These are phyloP conservation scores for Oryza brachyantha DNA, from an alignment of 176 grass and related monocot genomes.

Conservation along the genomic window DNA sequence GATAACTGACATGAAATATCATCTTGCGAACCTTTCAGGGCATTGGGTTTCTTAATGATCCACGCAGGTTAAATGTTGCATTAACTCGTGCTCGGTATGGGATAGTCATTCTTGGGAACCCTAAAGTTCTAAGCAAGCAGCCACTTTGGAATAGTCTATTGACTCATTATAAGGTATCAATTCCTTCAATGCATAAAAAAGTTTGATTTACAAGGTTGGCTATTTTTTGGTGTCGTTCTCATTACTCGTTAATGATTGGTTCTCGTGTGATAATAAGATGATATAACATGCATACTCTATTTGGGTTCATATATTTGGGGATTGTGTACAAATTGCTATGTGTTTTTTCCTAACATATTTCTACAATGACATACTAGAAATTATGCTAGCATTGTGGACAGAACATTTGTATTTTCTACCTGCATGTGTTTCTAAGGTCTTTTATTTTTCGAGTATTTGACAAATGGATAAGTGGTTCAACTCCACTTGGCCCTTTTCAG, in stretches of 20 bases:
- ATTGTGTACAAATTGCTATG: not conserved
- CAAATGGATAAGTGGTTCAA: not conserved
- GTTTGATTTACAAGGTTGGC: not conserved
- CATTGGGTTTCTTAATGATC: constrained; percentile 99
- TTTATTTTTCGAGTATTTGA: not conserved
- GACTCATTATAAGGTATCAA: constrained; percentile 93
- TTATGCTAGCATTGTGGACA: not conserved
- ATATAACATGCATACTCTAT: not conserved
- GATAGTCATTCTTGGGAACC: constrained; percentile 96
- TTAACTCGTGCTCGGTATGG: constrained; percentile 96
- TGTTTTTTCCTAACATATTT: not conserved
- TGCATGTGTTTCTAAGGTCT: not conserved
- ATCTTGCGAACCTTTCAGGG: constrained; percentile 53
- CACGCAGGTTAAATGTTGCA: constrained; percentile 97
- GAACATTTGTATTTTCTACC: not conserved
- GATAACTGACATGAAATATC: constrained; percentile 6
- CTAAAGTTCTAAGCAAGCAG: constrained; percentile 99
- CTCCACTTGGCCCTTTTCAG: not conserved
- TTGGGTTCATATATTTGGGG: not conserved
- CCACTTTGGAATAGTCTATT: constrained; percentile 99
- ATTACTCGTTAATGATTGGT: not conserved
- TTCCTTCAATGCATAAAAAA: not conserved
- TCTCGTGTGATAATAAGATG: not conserved
- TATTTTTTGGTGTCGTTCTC: not conserved
- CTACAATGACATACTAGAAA: not conserved